Evolutionary conservation across 345 rosid species (phyloP).

Genomic region (Syzygium oleosum): DNA sequence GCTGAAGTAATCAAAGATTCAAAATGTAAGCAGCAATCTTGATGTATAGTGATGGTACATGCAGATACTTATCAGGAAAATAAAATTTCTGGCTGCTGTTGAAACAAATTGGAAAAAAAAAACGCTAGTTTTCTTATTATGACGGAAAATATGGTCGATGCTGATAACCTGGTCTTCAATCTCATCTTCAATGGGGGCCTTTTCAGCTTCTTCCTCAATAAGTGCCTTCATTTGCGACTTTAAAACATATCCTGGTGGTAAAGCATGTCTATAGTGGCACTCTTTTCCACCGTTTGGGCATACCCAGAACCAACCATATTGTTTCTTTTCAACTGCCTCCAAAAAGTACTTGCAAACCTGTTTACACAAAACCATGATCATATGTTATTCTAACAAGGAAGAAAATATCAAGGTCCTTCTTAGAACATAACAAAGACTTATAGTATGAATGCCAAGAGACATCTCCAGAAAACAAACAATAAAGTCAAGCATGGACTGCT

Average conservation of each 20-base stretch:
- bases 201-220: conserved; percentile 76
- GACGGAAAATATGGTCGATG: not conserved
- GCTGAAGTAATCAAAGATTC: conserved; percentile 31
- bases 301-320: conserved; percentile 96
- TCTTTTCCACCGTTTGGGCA: conserved; percentile 85
- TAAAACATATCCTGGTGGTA: conserved; percentile 89
- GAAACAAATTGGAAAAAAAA: not conserved
- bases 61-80: not conserved
- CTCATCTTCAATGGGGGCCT: conserved; percentile 79
- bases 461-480: not conserved
- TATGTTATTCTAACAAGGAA: not conserved
- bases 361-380: not conserved
- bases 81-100: not conserved
- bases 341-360: conserved; percentile 96
- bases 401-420: not conserved
- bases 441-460: not conserved
- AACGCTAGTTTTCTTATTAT: not conserved
- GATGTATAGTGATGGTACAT: not conserved
- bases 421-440: not conserved
- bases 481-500: not conserved
- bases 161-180: conserved; percentile 76
- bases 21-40: not conserved
- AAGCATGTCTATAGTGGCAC: conserved; percentile 95
- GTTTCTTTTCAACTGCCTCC: conserved; percentile 95
- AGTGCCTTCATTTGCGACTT: conserved; percentile 98